Evolutionary conservation across 805 yeast species (phyloP), one percentile per base, ranked within the genome.

Genomic region (Wickerhamiella shivajii): DNA sequence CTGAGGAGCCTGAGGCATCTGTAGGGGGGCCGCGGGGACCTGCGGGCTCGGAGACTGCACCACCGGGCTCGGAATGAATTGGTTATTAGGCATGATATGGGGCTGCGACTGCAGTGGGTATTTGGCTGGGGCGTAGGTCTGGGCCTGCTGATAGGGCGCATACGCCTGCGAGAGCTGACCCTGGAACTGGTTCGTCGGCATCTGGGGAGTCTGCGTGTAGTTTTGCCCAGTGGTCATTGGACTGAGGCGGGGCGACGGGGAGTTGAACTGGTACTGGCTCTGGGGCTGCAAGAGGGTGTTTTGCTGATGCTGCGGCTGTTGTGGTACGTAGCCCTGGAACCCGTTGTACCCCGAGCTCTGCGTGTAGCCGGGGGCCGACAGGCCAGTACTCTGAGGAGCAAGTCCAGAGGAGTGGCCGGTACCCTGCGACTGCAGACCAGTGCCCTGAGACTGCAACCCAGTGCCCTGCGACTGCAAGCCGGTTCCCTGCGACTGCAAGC

Each of bases 391-490:
- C 18, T 24, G 29, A 5, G 29, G 29, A 15, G 24, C 29, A 18
- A 25, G 7, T 5, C 35, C 30, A 16, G 16, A n/a, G n/a, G n/a
- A n/a, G n/a, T n/a, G n/a, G 4, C 27, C 27, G 12, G 18, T 19
- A 10, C 16, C 19, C 12, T 31, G 35, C 11, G 19, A 11, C 20
- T 24, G 26, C 26, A 27, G 9, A 12, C 31, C 14, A 10, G 18
- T 24, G 11, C 35, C 35, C 4, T 16, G 23, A 8, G 24, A n/a
- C 12, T 22, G 33, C 19, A 18, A 10, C 15, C 36, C 39, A 21
- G 34, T 23, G 20, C 27, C 29, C 27, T 36, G 38, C 7, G 35
- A 18, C 31, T 33, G 42, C 13, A 39, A 12, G 16, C 34, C 36
- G 33, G 23, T 18, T 6, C 18, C 26, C 30, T 22, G 34, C 29